Conservation (phyloP, 139 green algal species). For the Dunaliella sp. region DNA sequence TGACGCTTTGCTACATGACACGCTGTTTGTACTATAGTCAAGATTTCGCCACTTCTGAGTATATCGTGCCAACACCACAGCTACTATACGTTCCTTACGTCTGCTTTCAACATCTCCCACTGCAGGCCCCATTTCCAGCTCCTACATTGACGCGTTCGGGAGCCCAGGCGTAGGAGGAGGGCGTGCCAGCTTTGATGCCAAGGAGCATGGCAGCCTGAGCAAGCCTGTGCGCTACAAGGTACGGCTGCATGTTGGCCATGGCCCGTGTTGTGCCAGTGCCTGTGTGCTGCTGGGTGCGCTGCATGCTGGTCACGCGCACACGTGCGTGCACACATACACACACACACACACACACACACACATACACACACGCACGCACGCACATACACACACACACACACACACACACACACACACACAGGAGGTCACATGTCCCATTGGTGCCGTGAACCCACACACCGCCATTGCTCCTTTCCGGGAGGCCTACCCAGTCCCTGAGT, state of each 20-base stretch:
- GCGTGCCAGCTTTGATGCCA: not conserved
- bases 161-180: conserved; percentile 2
- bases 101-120: too few species aligned
- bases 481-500: conserved; percentile 31
- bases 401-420: not conserved
- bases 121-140: not conserved
- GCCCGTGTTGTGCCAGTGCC: too few species aligned
- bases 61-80: too few species aligned
- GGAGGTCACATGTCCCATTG: conserved; percentile 26
- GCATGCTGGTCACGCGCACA: too few species aligned
- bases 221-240: not conserved
- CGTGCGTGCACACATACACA: too few species aligned
- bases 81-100: too few species aligned
- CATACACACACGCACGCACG: too few species aligned
- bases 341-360: too few species aligned
- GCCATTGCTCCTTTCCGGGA: conserved; percentile 9
- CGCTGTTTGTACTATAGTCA: too few species aligned
- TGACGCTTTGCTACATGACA: too few species aligned
- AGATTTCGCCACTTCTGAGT: too few species aligned
- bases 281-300: too few species aligned
- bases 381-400: not conserved
- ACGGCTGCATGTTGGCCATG: not conserved
- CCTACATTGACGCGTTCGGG: conserved; percentile 28
- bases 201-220: not conserved
- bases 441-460: conserved; percentile 35